A percentile compares a stretch with the other conserved stretches of the same genome.
Conservation (phyloP, 106 monocot species). For the Triglochin maritima region DNA sequence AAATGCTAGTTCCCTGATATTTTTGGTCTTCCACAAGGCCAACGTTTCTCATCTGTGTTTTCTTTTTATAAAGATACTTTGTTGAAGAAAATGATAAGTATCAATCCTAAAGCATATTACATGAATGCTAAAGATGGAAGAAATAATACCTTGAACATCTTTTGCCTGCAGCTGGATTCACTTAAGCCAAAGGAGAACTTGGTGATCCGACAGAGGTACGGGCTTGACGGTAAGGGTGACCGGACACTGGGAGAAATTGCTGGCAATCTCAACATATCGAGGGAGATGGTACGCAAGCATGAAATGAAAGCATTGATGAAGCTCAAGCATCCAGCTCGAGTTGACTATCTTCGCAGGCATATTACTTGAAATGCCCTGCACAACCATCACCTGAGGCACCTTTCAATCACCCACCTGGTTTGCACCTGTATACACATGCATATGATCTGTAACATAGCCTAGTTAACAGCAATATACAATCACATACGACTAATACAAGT, state of each 20-base stretch:
- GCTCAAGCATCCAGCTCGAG: constrained; percentile 85
- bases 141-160: no score
- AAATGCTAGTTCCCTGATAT: no score
- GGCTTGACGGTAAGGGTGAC: constrained; percentile 84
- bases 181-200: constrained; percentile 92
- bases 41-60: no score
- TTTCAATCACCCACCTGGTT: not conserved
- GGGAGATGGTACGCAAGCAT: constrained; percentile 90
- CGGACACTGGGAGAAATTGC: constrained; percentile 85
- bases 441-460: constrained; percentile 4
- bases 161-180: constrained; percentile 65
- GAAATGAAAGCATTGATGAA: constrained; percentile 92
- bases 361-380: constrained; percentile 20
- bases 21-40: no score
- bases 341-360: constrained; percentile 74
- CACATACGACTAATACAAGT: not conserved
- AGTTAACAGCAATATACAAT: not conserved
- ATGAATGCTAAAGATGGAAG: no score
- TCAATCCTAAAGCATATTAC: no score
- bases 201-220: constrained; percentile 89
- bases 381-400: no score
- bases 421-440: not conserved
- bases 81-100: no score
- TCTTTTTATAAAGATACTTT: no score
- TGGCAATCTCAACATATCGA: constrained; percentile 83